Base-by-base conservation (phyloP, 805 yeast genomes). In the Suhomyces faveliae region DNA sequence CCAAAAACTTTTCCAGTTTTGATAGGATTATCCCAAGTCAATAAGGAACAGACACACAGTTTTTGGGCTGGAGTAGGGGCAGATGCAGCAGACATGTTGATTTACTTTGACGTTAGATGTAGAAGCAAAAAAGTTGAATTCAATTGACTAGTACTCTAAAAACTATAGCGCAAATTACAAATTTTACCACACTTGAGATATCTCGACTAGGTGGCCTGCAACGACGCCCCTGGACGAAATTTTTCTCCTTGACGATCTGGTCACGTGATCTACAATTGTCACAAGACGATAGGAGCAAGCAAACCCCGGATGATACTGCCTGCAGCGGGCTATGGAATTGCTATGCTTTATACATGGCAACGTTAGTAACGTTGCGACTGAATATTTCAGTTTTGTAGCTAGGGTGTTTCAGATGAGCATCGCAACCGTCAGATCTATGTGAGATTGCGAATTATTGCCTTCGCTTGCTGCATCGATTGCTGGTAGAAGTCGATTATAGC, bases 1-100 rank as follows among this genome's bases (percentile, higher is more conserved):
- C 86, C 94, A 57, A 89, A 80, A 40, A 85, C 81, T 61, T 84
- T 83, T 52, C 86, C 97, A 44, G 96, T 84, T 62, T 77, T 77
- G 54, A 78, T 73, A 38, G 97, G 94, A 62, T 85, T 74, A 54
- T 78, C 71, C 96, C 95, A 87, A 53, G 89, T 81, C 51, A 88
- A 73, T 55, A 87, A 71, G 35, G 58, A 55, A 55, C 64, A 55
- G 35, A 48, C 23, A 20, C 57, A 10, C 22, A 12, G 38, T 15
- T 40, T 20, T 27, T 19, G 25, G 15, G 40, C 23, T 13, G 25
- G 25, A 21, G 25, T 37, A 4, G 40, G 23, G 40, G 22, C 35
- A 9, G 43, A 27, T 27, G 43, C 12, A 23, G 27, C 15, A 15
- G 40, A 37, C 40, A 37, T 37, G 23, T 15, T 33, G n/a, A 37